A percentile compares a stretch with the other conserved stretches of the same genome.
These are phyloP conservation scores for Stephanodiscus triporus DNA, from an alignment of 108 stramenopile genomes.

Conservation along the genomic window DNA sequence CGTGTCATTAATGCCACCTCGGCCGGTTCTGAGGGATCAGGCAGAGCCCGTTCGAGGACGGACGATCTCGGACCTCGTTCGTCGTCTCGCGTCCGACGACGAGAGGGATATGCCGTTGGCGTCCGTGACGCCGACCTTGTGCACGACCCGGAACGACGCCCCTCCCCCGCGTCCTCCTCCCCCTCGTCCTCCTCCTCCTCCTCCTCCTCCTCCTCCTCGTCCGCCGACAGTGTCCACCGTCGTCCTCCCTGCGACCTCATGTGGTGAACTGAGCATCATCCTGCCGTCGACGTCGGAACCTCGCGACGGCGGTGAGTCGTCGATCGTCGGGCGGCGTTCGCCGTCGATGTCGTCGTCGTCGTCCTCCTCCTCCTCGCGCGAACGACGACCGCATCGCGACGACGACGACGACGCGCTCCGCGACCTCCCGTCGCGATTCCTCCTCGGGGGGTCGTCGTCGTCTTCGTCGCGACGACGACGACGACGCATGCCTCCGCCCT, in stretches of 20 bases:
- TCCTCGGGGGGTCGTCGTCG: not conserved
- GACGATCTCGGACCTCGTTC: slow-evolving; percentile 66
- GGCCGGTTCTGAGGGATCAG: too few relatives aligned
- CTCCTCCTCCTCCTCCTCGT: too few relatives aligned
- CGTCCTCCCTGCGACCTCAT: too few relatives aligned
- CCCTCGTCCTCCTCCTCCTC: slow-evolving; percentile 1
- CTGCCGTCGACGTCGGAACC: too few relatives aligned
- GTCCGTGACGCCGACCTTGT: slow-evolving; percentile 65
- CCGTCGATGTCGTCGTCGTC: slow-evolving; percentile 14
- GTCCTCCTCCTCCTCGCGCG: too few relatives aligned
- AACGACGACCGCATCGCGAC: not conserved
- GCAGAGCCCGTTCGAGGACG: too few relatives aligned
- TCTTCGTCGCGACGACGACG: not conserved
- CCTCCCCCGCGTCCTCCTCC: slow-evolving; percentile 1
- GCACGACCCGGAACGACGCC: slow-evolving; percentile 45
- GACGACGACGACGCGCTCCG: not conserved
- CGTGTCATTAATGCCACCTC: slow-evolving; percentile 75
- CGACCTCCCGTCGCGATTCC: too few relatives aligned
- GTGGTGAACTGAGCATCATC: too few relatives aligned
- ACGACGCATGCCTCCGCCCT: too few relatives aligned
- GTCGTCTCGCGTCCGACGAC: slow-evolving; percentile 24
- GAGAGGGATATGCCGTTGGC: slow-evolving; percentile 68
- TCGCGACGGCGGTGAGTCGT: too few relatives aligned
- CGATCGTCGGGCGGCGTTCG: too few relatives aligned
- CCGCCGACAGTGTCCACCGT: too few relatives aligned